Evolutionary conservation across 305 asterid species (phyloP).

Genomic region (Solanum chacoense): DNA sequence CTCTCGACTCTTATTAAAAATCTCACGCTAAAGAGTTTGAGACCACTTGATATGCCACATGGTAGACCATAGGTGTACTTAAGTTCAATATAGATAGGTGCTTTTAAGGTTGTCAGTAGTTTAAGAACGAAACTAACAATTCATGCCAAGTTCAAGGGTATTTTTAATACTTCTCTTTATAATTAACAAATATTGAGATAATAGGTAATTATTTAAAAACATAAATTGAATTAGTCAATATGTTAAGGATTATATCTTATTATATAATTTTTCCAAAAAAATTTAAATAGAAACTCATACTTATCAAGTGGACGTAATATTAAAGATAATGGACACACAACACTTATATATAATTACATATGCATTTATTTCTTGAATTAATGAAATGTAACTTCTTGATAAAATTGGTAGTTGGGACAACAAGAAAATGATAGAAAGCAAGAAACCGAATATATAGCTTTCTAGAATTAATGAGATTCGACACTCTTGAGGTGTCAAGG

Average conservation of each 20-base stretch:
- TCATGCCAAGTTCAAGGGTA: neutral
- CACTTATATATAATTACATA: neutral
- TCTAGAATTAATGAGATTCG: neutral
- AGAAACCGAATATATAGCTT: neutral
- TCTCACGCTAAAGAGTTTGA: neutral
- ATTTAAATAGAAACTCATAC: neutral
- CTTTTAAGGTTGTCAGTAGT: fast-evolving
- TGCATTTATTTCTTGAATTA: neutral
- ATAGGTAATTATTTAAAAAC: too few species aligned
- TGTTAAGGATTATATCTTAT: neutral
- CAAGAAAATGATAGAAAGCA: neutral
- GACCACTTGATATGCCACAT: too few species aligned
- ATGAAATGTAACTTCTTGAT: neutral
- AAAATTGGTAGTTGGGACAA: neutral
- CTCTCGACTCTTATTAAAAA: too few species aligned
- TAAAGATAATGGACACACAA: neutral
- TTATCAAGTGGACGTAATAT: neutral
- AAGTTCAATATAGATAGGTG: too few species aligned
- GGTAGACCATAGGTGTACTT: fast-evolving
- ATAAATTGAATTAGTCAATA: too few species aligned
- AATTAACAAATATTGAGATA: neutral
- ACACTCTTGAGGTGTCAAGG: neutral
- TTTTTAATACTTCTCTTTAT: neutral
- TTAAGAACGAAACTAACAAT: neutral
- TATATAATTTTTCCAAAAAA: too few species aligned